Percentiles rank a stretch among this genome's conserved stretches.
phyloP scores from a whole-genome alignment of 495 filamentous ascomycete genomes.

The Terfezia boudieri region DNA sequence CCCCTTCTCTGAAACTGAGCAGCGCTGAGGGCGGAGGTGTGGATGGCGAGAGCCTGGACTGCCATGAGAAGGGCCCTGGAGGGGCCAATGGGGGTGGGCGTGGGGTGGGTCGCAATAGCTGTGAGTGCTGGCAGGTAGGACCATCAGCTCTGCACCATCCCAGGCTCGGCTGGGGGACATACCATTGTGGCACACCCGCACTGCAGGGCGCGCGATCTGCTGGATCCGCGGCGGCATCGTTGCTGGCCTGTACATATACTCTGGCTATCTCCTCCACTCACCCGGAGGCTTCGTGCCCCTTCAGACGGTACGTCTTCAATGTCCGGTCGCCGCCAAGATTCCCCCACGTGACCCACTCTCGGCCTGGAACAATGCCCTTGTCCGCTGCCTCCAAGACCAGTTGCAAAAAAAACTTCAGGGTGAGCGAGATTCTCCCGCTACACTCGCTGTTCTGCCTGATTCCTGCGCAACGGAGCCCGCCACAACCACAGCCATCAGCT shows the following conservation, averaged over 20 bases:
- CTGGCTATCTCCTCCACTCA: not conserved
- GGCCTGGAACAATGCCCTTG: not conserved
- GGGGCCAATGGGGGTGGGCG: not conserved
- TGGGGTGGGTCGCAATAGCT: not conserved
- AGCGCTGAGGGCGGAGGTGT: conserved; percentile 29
- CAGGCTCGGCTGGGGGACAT: not conserved
- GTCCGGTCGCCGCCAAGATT: no score
- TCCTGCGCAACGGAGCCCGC: not conserved
- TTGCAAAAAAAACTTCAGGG: conserved; percentile 7
- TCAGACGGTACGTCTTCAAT: conserved; percentile 1
- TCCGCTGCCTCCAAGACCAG: not conserved
- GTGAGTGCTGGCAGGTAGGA: not conserved
- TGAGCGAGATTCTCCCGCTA: not conserved
- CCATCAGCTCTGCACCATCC: no score
- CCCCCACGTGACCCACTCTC: not conserved
- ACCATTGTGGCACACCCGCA: not conserved
- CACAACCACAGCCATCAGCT: not conserved
- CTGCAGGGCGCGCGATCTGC: not conserved
- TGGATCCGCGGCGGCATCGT: conserved; percentile 8
- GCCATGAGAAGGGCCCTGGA: conserved; percentile 5
- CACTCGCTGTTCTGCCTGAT: not conserved
- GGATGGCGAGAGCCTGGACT: conserved; percentile 20
- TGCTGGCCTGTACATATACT: not conserved
- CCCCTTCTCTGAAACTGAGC: conserved; percentile 26
- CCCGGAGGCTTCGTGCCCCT: not conserved